Base-by-base conservation (phyloP, 1,139 yeast species). In the Yamadazyma trypodendri region DNA sequence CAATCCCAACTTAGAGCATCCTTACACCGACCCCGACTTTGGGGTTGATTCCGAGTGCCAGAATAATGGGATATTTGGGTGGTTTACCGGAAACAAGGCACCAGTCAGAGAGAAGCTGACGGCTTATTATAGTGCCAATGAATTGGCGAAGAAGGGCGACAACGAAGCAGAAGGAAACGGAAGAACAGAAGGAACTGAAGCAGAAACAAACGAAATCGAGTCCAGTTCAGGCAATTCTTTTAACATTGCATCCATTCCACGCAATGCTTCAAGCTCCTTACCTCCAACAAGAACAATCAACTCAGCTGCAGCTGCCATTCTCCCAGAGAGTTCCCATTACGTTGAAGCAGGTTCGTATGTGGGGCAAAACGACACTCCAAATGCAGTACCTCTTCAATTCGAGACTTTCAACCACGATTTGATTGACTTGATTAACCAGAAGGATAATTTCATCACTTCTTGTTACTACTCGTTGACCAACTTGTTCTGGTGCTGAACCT, bases 1-100 rank as follows among this genome's bases (percentile, higher is more conserved):
- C 32, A 65, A 60, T 34, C 55, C 59, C 18, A 70, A 63, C 7
- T 48, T 64, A 0, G 44, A 35, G 8, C 36, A 40, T 21, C 36
- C 36, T 12, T 34, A 34, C 16, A 16, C 31, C 17, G 21, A 24
- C 14, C 18, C 25, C 13, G 22, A 20, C 18, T 31, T 21, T 31
- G 33, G 33, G 14, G 12, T 11, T 6, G 20, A 11, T 13, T 4
- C 15, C 11, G 14, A 15, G 12, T n/a, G 9, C n/a, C 12, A n/a
- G 8, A 27, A 27, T 10, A 9, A 10, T 9, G 22, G 21, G 23
- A 16, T 28, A 3, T 28, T 28, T 18, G 15, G 16, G 9, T 28
- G 31, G 31, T 12, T 28, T 15, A 10, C 23, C 4, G 13, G 15
- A 8, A 28, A 9, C n/a, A 15, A 28, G 12, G 10, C 31, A 15